A percentile compares a stretch with the other conserved stretches of the same genome.
Evolutionary conservation across 2,329 filamentous ascomycete genomes (phyloP).

Genomic region (Colletotrichum truncatum): DNA sequence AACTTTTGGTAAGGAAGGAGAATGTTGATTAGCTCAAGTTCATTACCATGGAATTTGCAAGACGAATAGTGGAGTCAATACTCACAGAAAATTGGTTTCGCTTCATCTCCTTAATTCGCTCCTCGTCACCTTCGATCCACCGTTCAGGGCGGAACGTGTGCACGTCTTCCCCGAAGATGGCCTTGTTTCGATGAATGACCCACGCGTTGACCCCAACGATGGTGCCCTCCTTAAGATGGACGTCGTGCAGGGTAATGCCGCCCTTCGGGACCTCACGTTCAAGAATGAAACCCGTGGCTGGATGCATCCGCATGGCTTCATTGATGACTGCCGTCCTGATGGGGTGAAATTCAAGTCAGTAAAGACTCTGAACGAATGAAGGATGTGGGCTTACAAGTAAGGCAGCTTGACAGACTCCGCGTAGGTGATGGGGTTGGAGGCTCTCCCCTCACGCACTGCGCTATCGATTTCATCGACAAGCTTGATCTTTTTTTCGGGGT

Average conservation of each 20-base stretch:
- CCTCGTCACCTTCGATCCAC: not conserved
- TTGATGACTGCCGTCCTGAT: not conserved
- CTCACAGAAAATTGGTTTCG: not conserved
- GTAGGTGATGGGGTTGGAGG: not conserved
- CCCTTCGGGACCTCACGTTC: not conserved
- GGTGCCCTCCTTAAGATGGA: not conserved
- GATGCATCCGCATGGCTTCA: not conserved
- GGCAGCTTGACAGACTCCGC: not conserved
- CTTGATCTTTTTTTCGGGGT: not conserved
- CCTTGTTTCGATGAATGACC: not conserved
- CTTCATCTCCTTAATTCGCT: not conserved
- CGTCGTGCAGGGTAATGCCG: not conserved
- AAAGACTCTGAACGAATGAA: not conserved
- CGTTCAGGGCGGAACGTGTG: not conserved
- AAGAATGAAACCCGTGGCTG: not conserved
- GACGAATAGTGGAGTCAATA: too few species aligned
- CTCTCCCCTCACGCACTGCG: not conserved
- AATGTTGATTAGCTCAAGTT: not conserved
- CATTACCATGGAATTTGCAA: too few species aligned
- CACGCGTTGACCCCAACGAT: not conserved
- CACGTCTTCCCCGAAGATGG: not conserved
- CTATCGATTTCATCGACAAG: not conserved
- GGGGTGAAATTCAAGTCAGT: too few species aligned
- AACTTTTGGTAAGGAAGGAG: accelerated
- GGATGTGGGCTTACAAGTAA: not conserved